phyloP scores from a whole-genome alignment of 192 early-diverging fungal species.

The Phlyctochytrium planicorne region DNA sequence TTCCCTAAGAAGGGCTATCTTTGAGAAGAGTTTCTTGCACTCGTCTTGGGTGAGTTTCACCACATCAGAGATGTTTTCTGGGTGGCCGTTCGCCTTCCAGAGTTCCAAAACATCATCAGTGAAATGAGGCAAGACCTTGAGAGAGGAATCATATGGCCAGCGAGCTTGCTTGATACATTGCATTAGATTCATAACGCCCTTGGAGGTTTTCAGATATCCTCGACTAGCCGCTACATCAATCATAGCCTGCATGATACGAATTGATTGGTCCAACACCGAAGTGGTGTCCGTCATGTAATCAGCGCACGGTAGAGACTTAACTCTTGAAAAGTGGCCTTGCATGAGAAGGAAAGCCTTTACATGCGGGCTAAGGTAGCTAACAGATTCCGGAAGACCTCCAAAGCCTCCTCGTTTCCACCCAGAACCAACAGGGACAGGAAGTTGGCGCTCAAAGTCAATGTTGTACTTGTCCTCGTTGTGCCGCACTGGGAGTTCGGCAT shows the following conservation, averaged over 20 bases:
- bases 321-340: slow-evolving; percentile 84
- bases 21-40: too few relatives aligned
- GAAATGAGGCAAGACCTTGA: too few relatives aligned
- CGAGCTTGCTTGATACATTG: slow-evolving; percentile 93
- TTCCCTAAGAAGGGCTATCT: too few relatives aligned
- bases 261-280: slow-evolving; percentile 86
- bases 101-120: too few relatives aligned
- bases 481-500: slow-evolving; percentile 87
- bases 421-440: slow-evolving; percentile 65
- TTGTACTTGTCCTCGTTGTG: slow-evolving; percentile 95
- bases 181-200: slow-evolving; percentile 78
- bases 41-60: too few relatives aligned
- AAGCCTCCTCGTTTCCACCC: slow-evolving; percentile 22
- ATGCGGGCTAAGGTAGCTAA: slow-evolving; percentile 77
- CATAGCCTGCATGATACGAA: slow-evolving; percentile 93
- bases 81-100: too few relatives aligned
- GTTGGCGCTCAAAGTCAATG: slow-evolving; percentile 69
- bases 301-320: slow-evolving; percentile 69
- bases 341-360: slow-evolving; percentile 87
- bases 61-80: too few relatives aligned
- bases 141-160: slow-evolving; percentile 74
- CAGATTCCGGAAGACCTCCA: slow-evolving; percentile 31
- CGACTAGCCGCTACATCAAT: slow-evolving; percentile 75
- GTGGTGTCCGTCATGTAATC: slow-evolving; percentile 92
- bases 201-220: slow-evolving; percentile 61